A percentile compares a stretch with the other conserved stretches of the same genome.
Conservation (phyloP, 495 filamentous ascomycete genomes). For the Aspergillus asperescens region DNA sequence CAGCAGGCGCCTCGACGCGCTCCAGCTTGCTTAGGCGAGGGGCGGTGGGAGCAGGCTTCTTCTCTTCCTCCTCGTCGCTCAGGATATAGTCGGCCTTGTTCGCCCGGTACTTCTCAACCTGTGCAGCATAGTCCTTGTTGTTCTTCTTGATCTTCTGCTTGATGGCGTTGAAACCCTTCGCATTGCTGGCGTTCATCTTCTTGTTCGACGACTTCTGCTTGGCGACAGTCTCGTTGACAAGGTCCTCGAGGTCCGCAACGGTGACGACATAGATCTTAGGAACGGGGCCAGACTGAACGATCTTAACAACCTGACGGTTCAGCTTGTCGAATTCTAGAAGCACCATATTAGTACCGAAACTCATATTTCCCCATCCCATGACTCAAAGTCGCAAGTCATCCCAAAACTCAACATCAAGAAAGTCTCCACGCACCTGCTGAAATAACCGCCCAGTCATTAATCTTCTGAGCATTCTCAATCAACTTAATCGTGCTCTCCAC, state of each 20-base stretch:
- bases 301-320: constrained; percentile 80
- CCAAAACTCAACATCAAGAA: not conserved
- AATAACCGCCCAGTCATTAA: constrained; percentile 93
- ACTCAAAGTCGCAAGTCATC: constrained; percentile 6
- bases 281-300: constrained; percentile 65
- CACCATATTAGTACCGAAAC: constrained; percentile 21
- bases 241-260: constrained; percentile 90
- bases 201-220: constrained; percentile 95
- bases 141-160: constrained; percentile 97
- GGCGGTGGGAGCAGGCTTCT: constrained; percentile 32
- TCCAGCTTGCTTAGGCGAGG: constrained; percentile 41
- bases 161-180: constrained; percentile 89
- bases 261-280: constrained; percentile 91
- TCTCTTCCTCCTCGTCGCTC: constrained; percentile 66
- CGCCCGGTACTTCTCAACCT: constrained; percentile 82
- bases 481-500: constrained; percentile 80
- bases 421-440: constrained; percentile 63
- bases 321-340: constrained; percentile 89
- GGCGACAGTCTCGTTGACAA: constrained; percentile 85
- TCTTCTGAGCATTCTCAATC: constrained; percentile 96
- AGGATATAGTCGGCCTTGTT: constrained; percentile 84
- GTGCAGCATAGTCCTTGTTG: constrained; percentile 86
- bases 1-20: constrained; percentile 38
- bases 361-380: not conserved
- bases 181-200: constrained; percentile 97